A percentile compares a stretch with the other conserved stretches of the same genome.
These are phyloP conservation scores for Calonectria henricotiae DNA, from an alignment of 2,329 filamentous ascomycete species.

Conservation along the genomic window DNA sequence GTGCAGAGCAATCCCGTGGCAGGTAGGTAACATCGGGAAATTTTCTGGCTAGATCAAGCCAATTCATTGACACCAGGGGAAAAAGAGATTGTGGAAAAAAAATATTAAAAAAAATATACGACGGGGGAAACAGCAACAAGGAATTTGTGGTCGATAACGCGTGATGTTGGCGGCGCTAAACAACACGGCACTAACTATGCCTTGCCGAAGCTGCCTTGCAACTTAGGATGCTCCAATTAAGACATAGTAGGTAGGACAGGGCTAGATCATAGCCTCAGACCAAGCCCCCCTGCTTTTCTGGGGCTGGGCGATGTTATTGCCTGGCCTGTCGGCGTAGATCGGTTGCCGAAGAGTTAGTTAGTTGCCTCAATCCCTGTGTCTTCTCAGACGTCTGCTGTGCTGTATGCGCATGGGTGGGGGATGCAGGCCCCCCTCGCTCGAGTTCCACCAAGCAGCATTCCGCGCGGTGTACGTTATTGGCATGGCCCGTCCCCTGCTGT, in stretches of 20 bases:
- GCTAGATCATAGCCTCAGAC: conserved; percentile 8
- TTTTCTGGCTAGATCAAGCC: neutral
- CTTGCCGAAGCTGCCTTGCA: conserved; percentile 7
- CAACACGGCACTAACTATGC: neutral
- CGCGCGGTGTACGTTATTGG: neutral
- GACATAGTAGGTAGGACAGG: neutral
- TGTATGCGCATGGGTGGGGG: conserved; percentile 2
- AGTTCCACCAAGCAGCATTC: neutral
- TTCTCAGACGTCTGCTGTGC: conserved; percentile 1
- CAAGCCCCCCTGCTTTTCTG: conserved; percentile 2
- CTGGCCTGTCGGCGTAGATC: conserved; percentile 22
- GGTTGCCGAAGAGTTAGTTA: neutral
- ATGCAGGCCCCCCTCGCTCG: neutral
- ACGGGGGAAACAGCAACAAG: neutral
- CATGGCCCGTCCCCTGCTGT: neutral
- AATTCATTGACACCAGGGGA: neutral
- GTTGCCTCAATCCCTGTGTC: conserved; percentile 10
- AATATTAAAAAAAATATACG: neutral
- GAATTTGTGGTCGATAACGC: neutral
- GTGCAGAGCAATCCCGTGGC: neutral
- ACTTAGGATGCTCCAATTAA: conserved; percentile 3
- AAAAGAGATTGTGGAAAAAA: neutral
- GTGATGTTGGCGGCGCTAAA: neutral
- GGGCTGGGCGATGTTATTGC: neutral
- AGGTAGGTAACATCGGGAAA: neutral